phyloP scores from a whole-genome alignment of 164 flowering plant genomes.

The Protea cynaroides region DNA sequence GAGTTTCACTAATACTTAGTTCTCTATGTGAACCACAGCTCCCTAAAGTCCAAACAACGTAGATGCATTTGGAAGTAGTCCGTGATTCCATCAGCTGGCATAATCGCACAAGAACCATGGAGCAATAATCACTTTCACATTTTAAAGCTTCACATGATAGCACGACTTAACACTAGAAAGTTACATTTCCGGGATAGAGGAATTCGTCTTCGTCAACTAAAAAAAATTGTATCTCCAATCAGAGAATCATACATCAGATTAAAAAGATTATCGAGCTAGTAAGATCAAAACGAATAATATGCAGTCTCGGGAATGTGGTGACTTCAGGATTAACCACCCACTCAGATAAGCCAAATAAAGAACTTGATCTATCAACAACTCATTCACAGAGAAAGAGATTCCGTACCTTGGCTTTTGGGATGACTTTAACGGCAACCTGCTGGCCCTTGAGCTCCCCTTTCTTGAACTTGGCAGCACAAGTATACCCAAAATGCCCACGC shows the following conservation, averaged over 20 bases:
- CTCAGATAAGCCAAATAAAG: background rate
- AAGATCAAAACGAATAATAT: background rate
- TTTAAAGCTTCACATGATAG: background rate
- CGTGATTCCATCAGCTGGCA: background rate
- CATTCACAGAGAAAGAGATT: background rate
- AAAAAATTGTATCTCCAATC: background rate
- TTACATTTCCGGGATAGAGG: background rate
- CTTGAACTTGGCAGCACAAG: constrained; percentile 63
- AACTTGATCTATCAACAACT: background rate
- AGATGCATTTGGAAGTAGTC: background rate
- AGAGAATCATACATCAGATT: background rate
- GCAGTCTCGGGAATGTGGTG: background rate
- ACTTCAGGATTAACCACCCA: background rate
- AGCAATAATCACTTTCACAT: background rate
- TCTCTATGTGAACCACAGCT: background rate
- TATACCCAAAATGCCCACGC: constrained; percentile 85
- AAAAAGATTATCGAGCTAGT: background rate
- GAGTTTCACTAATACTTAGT: background rate
- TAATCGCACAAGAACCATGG: background rate
- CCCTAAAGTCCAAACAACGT: background rate
- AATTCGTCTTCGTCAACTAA: background rate
- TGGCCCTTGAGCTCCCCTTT: constrained; percentile 77
- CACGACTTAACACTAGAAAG: background rate
- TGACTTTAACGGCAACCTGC: constrained; percentile 77
- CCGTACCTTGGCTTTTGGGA: constrained; percentile 67